These are phyloP conservation scores for Pochonia chlamydosporia DNA, from an alignment of 2,329 filamentous ascomycete species.

Conservation along the genomic window DNA sequence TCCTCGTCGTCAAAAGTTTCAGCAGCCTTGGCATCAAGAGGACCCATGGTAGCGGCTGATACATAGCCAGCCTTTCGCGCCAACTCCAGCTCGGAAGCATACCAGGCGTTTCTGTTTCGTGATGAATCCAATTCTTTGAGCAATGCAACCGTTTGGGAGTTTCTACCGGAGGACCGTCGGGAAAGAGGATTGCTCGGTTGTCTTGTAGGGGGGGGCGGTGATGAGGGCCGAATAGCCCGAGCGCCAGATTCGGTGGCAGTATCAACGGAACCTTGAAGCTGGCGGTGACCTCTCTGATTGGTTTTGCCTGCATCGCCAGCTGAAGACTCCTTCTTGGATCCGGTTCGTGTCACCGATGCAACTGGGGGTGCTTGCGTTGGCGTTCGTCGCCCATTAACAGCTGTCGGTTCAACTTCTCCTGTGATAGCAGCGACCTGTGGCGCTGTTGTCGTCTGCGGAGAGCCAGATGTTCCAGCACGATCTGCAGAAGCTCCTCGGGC, in stretches of 20 bases:
- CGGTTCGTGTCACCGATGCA: conserved; percentile 35
- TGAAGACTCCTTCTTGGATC: conserved; percentile 29
- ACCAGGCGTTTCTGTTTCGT: conserved; percentile 91
- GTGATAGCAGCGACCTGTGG: conserved; percentile 29
- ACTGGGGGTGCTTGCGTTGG: conserved; percentile 50
- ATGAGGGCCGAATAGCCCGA: conserved; percentile 43
- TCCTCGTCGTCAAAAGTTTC: conserved; percentile 90
- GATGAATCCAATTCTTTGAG: conserved; percentile 81
- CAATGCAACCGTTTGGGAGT: conserved; percentile 65
- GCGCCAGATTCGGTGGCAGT: conserved; percentile 55
- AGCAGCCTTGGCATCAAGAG: conserved; percentile 69
- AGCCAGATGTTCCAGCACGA: conserved; percentile 28
- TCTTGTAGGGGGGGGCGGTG: conserved; percentile 52
- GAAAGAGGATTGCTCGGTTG: conserved; percentile 53
- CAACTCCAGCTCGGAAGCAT: conserved; percentile 87
- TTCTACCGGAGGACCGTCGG: conserved; percentile 54
- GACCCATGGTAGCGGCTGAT: conserved; percentile 62
- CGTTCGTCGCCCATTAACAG: conserved; percentile 57
- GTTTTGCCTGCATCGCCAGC: conserved; percentile 25
- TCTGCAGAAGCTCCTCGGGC: conserved; percentile 46
- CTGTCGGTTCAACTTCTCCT: conserved; percentile 44
- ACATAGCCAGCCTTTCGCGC: conserved; percentile 86
- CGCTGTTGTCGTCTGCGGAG: conserved; percentile 24
- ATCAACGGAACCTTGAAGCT: conserved; percentile 62
- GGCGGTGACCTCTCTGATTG: conserved; percentile 26